Evolutionary conservation across 805 yeast species (phyloP), one percentile per base, ranked within the genome.

Genomic region (Metschnikowia corniflorae): DNA sequence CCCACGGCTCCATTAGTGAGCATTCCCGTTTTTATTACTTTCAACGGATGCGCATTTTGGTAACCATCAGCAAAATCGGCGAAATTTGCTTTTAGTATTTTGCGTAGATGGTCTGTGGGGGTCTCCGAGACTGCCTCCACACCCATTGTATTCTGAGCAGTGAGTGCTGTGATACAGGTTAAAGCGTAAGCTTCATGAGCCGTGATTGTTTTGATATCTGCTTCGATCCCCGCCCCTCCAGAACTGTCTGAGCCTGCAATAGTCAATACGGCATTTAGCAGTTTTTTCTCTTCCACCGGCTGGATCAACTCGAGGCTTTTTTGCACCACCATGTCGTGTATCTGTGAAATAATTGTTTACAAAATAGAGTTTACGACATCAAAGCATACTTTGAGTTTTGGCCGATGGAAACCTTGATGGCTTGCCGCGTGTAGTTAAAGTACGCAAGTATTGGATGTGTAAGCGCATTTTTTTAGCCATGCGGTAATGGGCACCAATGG

Each of bases 221-320:
- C 95, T 57, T 86, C 95, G 33, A 86, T 79, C 3, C 96, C 96
- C 2, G 96, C 95, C 3, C 95, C 95, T 2, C 95, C 96, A 8
- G 91, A 81, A 29, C 80, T 75, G 55, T 86, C 96, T 0, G 91
- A 81, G 0, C 95, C 95, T 2, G 87, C 87, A 29, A 68, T 53
- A 0, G 71, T 65, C 16, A 56, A 40, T 17, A 54, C 60, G 5
- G 54, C 53, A 2, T 33, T 27, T 23, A 35, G 35, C 4, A 21
- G 10, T 10, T 15, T 21, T 16, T 10, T n/a, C 3, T 25, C 17
- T 15, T n/a, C 29, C 17, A 19, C 19, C 5, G 38, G 37, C 31
- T 29, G 35, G 24, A 26, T 27, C 19, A 42, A 35, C 16, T 21
- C 30, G 12, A 32, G 14, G 10, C 15, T 27, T 15, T 20, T 10